Base-by-base conservation (phyloP, 805 yeast genomes). In the Saccharomycopsis javanensis region DNA sequence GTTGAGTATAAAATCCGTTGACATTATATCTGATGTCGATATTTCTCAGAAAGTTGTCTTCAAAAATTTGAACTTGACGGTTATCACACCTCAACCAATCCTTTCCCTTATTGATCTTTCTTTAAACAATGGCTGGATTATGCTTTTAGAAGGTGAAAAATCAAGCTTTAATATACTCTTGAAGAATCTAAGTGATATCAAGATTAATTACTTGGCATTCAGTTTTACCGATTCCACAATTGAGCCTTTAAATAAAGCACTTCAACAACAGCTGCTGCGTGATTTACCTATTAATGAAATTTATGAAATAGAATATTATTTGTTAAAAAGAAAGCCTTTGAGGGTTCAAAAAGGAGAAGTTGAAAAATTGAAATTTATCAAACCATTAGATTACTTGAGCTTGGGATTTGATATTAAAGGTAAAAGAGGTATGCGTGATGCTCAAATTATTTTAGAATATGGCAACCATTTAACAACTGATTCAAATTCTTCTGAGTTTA, bases 141-240 rank as follows among this genome's bases (percentile, higher is more conserved):
- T 88, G 88, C 69, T 88, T 15, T 69, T 89, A 11, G 96, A 88
- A 65, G 96, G 96, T 7, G 94, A 89, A 63, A 71, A 73, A 45
- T 75, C 74, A 54, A 61, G 66, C 1, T 79, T 86, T 59, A 70
- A 75, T 1, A 67, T 88, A 4, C 67, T 69, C 1, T 68, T 89
- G 33, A 75, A 77, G 52, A 88, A 89, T 66, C 73, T 77, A 18
- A 82, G 92, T 0, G 65, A 69, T 4, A 82, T 83, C 3, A 64
- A 75, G 0, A 80, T 85, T 50, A 79, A 82, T 56, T 74, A 77
- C 53, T 63, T 88, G 34, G 75, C 82, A 3, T 82, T 86, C 60
- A 78, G 82, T 5, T 82, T 83, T 62, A 74, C 81, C 71, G 96
- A 88, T 65, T 84, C 94, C 0, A 84, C 94, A 0, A 76, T 79